Evolutionary conservation across 495 filamentous ascomycete species (phyloP).

Genomic region (Lichenothelia convexa): DNA sequence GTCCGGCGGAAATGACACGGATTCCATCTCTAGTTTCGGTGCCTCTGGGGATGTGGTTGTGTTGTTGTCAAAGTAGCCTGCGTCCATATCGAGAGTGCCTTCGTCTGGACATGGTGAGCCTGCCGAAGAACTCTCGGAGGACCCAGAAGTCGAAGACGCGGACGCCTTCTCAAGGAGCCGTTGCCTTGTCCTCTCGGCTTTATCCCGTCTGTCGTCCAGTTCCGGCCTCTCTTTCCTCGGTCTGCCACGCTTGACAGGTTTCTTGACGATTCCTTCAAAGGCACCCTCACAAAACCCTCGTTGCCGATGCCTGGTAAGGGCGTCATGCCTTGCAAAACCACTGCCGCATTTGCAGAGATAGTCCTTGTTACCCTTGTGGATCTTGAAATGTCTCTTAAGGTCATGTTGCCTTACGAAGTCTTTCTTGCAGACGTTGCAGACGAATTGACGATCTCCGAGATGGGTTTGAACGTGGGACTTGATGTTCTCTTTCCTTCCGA

Average conservation of each 20-base stretch:
- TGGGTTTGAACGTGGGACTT: constrained; percentile 96
- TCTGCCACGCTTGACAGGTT: constrained; percentile 19
- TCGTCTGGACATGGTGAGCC: too few relatives aligned
- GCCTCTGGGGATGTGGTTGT: too few relatives aligned
- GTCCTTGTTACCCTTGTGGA: constrained; percentile 83
- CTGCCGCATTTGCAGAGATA: constrained; percentile 82
- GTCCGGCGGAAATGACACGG: too few relatives aligned
- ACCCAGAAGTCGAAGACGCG: too few relatives aligned
- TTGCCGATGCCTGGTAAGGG: constrained; percentile 82
- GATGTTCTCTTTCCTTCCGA: constrained; percentile 92
- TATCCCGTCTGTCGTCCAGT: constrained; percentile 17
- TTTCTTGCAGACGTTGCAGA: constrained; percentile 74
- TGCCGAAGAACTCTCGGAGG: too few relatives aligned
- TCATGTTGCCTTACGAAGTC: constrained; percentile 95
- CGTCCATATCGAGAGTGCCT: too few relatives aligned
- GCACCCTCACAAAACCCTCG: constrained; percentile 88
- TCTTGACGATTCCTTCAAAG: constrained; percentile 29
- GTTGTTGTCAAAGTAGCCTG: too few relatives aligned
- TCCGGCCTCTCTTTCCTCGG: constrained; percentile 24
- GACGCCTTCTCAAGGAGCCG: too few relatives aligned
- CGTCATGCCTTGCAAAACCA: constrained; percentile 83
- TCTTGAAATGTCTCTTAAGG: constrained; percentile 90
- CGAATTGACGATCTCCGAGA: constrained; percentile 82
- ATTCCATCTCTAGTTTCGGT: too few relatives aligned
- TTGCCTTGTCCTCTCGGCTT: constrained; percentile 16